These are phyloP conservation scores for Pyricularia grisea DNA, from an alignment of 2,329 filamentous ascomycete genomes.

Conservation along the genomic window DNA sequence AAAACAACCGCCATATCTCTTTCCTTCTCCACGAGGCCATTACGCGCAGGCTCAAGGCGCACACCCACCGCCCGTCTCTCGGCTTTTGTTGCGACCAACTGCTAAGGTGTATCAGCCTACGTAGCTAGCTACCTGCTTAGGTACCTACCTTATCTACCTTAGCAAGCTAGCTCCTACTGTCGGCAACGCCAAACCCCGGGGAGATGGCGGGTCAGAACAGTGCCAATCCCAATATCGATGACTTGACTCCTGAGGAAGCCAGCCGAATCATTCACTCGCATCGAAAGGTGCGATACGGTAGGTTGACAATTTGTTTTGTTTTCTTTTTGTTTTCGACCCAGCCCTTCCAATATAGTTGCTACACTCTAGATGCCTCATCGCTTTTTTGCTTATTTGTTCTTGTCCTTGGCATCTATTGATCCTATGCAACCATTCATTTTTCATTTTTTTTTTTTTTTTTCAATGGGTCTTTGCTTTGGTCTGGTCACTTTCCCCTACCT, in stretches of 20 bases:
- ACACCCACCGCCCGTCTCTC: not conserved
- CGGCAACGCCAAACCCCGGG: not conserved
- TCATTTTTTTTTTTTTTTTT: not conserved
- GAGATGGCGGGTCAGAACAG: slow-evolving; percentile 35
- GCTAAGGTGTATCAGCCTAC: not conserved
- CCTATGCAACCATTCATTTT: not conserved
- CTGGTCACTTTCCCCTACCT: not conserved
- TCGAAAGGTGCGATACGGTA: slow-evolving; percentile 60
- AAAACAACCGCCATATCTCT: not conserved
- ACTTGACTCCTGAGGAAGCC: slow-evolving; percentile 55
- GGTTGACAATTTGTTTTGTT: slow-evolving; percentile 14
- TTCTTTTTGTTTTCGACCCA: not conserved
- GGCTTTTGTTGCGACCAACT: not conserved
- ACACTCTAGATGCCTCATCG: too few species aligned
- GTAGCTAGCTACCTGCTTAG: too few species aligned
- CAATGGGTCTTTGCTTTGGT: not conserved
- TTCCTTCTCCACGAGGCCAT: not conserved
- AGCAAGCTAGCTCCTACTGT: not conserved
- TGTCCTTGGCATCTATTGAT: not conserved
- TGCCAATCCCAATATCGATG: slow-evolving; percentile 36
- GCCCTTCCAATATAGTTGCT: too few species aligned
- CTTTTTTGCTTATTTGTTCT: not conserved
- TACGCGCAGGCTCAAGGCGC: not conserved
- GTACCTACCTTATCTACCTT: too few species aligned
- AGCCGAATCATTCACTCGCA: slow-evolving; percentile 61